Evolutionary conservation across 2,329 filamentous ascomycete species (phyloP).

Genomic region (Tolypocladium amazonense): DNA sequence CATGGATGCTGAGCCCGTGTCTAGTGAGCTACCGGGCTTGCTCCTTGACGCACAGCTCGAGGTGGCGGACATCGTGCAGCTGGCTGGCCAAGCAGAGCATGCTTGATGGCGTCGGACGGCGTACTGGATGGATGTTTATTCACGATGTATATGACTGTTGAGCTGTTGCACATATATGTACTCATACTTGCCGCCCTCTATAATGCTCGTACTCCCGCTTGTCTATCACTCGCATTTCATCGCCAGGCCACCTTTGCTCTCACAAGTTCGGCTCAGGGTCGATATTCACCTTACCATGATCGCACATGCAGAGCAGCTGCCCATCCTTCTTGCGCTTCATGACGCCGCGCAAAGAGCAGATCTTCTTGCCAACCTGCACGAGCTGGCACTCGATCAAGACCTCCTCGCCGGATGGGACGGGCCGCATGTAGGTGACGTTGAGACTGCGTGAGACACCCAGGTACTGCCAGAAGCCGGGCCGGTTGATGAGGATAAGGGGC

Average conservation of each 20-base stretch:
- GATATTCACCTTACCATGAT: slow-evolving; percentile 55
- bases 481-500: slow-evolving; percentile 43
- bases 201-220: background rate
- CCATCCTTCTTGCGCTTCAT: slow-evolving; percentile 44
- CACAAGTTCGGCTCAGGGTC: slow-evolving; percentile 31
- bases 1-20: slow-evolving; percentile 13
- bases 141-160: background rate
- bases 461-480: slow-evolving; percentile 48
- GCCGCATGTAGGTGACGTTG: slow-evolving; percentile 56
- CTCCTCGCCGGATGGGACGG: slow-evolving; percentile 39
- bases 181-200: background rate
- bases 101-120: background rate
- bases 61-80: slow-evolving; percentile 7
- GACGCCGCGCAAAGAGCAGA: slow-evolving; percentile 42
- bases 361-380: slow-evolving; percentile 42
- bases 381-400: slow-evolving; percentile 46
- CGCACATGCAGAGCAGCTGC: slow-evolving; percentile 43
- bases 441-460: slow-evolving; percentile 57
- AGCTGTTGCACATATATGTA: background rate
- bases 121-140: background rate
- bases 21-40: slow-evolving; percentile 13
- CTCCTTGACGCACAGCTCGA: slow-evolving; percentile 13
- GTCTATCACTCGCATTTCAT: background rate
- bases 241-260: background rate
- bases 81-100: background rate